Evolutionary conservation across 371 early-diverging fungal genomes (phyloP).

Genomic region (Nematocida ironsii): DNA sequence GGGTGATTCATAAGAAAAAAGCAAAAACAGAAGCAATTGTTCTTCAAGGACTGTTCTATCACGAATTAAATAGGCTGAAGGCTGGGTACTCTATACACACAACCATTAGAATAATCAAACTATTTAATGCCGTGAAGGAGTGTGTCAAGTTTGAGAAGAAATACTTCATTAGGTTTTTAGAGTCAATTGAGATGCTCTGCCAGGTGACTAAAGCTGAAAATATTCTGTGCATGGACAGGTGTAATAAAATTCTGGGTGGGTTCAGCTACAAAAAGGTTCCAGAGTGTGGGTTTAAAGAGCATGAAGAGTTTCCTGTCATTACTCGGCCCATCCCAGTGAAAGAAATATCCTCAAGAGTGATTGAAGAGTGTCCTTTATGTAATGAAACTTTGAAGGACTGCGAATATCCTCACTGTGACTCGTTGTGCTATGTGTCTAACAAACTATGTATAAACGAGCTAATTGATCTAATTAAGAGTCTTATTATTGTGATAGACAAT

Average conservation of each 20-base stretch:
- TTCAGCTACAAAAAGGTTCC: constrained; percentile 39
- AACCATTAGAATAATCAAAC: constrained; percentile 18
- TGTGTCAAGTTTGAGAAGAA: constrained; percentile 53
- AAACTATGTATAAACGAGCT: constrained; percentile 62
- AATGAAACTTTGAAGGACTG: constrained; percentile 38
- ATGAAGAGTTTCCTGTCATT: constrained; percentile 43
- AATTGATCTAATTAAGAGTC: constrained; percentile 48
- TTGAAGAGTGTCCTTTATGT: constrained; percentile 45
- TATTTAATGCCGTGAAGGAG: constrained; percentile 56
- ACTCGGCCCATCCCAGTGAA: constrained; percentile 6
- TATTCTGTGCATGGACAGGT: constrained; percentile 36
- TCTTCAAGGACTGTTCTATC: constrained; percentile 52
- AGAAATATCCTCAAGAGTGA: background rate
- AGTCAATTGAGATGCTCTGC: constrained; percentile 35
- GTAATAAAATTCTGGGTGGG: constrained; percentile 42
- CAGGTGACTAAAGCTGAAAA: background rate
- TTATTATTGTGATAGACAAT: constrained; percentile 54
- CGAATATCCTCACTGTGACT: constrained; percentile 54
- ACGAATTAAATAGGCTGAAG: constrained; percentile 40
- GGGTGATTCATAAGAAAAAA: constrained; percentile 49
- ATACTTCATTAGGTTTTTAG: constrained; percentile 52
- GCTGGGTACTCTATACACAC: background rate
- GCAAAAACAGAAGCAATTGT: constrained; percentile 34
- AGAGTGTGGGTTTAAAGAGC: constrained; percentile 48
- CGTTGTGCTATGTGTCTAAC: constrained; percentile 16